phyloP scores from a whole-genome alignment of 768 basidiomycete species.

The Leccinum incarnatum region DNA sequence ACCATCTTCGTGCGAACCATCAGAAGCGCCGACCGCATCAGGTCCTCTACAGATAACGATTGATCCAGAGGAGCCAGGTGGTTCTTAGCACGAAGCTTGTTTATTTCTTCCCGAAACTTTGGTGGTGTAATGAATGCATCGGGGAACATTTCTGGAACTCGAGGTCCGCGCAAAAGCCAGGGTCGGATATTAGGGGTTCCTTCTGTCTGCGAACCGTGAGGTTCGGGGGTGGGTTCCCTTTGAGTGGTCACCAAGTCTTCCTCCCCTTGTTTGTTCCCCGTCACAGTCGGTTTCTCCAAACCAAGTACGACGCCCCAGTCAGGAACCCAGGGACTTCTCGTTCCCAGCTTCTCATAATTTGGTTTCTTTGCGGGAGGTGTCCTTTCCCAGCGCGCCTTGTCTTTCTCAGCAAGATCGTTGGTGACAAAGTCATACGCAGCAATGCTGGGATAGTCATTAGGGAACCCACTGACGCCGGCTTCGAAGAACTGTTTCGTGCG shows the following conservation, averaged over 20 bases:
- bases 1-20: constrained; percentile 61
- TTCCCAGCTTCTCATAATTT: constrained; percentile 64
- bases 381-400: constrained; percentile 64
- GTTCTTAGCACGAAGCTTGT: constrained; percentile 57
- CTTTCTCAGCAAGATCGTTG: constrained; percentile 47
- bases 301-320: constrained; percentile 79
- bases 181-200: constrained; percentile 30
- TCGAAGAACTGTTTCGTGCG: constrained; percentile 80
- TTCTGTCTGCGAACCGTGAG: constrained; percentile 10
- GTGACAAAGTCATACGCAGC: constrained; percentile 52
- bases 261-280: constrained; percentile 16
- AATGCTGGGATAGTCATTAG: constrained; percentile 72
- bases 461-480: constrained; percentile 71
- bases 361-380: constrained; percentile 87
- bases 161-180: constrained; percentile 71
- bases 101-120: constrained; percentile 52
- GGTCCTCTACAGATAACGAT: constrained; percentile 36
- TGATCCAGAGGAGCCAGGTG: constrained; percentile 39
- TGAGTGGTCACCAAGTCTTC: constrained; percentile 57
- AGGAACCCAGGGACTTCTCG: constrained; percentile 68
- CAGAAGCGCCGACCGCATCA: constrained; percentile 64
- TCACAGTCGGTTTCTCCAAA: constrained; percentile 26
- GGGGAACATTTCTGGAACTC: constrained; percentile 45
- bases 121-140: constrained; percentile 40
- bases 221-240: constrained; percentile 37